Base-by-base conservation (phyloP, 2,329 filamentous ascomycete genomes). In the Lasiodiplodia sp. region DNA sequence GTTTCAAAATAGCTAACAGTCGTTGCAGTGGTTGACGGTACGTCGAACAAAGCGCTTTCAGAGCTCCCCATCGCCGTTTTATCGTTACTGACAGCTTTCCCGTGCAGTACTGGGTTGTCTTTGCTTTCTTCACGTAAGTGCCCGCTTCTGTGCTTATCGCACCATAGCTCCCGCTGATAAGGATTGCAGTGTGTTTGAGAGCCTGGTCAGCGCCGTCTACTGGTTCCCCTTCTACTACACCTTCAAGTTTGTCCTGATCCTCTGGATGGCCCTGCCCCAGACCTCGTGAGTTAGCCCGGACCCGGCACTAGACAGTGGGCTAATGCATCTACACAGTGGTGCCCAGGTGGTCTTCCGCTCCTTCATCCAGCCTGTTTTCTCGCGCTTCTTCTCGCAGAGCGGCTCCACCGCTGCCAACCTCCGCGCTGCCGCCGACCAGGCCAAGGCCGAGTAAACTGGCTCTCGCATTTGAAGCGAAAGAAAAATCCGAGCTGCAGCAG, bases 181-280 rank as follows among this genome's bases (percentile, higher is more conserved):
- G 16, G 53, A 67, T 60, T 25, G 16, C 73, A 90, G 87, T 71
- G 91, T 96, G 62, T 79, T 93, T 75, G 93, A 96, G 87, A 94
- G 91, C 81, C 87, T 92, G 71, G 83, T 96, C 77, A 94, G 87
- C 83, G 91, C 93, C 72, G 92, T 95, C 72, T 96, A 96, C 88
- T 96, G 92, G 92, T 93, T 96, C 86, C 92, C 96, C 79, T 99
- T 99, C 87, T 99, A 99, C 91, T 99, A 93, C 85, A 95, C 94
- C 80, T 98, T 99, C 92, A 99, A 99, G 89, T 97, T 99, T 80
- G 86, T 96, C 79, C 92, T 98, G 81, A 88, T 98, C 77, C 90
- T 99, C 81, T 99, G 96, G 96, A 94, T 99, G 85, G 90, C 95
- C 75, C 93, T 99, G 78, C 96, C 96, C 81, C 88, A 92, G 82